Evolutionary conservation across 306 rosid genomes (phyloP).

Genomic region (Gynostemma pentaphyllum): DNA sequence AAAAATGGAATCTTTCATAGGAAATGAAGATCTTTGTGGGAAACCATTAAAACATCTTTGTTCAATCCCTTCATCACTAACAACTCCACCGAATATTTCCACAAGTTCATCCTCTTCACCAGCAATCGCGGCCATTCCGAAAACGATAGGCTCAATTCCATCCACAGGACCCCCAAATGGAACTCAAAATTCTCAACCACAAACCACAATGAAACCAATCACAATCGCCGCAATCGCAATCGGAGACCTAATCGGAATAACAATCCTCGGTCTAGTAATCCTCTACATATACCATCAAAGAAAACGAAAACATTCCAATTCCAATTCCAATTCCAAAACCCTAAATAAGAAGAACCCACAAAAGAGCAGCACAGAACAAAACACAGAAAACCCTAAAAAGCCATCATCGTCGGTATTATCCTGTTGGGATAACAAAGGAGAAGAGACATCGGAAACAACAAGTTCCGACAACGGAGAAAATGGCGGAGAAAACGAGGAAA

Average conservation of each 20-base stretch:
- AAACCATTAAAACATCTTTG: constrained; percentile 68
- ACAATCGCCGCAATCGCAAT: constrained; percentile 61
- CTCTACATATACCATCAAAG: constrained; percentile 52
- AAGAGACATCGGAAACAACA: constrained; percentile 58
- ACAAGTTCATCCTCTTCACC: constrained; percentile 38
- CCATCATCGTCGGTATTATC: constrained; percentile 23
- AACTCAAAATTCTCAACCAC: constrained; percentile 20
- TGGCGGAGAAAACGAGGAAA: background rate
- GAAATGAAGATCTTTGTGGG: constrained; percentile 76
- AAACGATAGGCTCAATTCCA: constrained; percentile 38
- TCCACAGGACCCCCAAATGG: constrained; percentile 16
- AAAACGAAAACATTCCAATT: constrained; percentile 21
- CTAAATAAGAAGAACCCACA: constrained; percentile 15
- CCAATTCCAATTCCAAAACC: constrained; percentile 10
- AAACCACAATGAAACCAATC: constrained; percentile 47
- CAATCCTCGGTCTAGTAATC: constrained; percentile 29
- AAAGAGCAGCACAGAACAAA: constrained; percentile 11
- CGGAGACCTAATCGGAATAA: constrained; percentile 65
- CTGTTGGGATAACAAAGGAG: constrained; percentile 51
- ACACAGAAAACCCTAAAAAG: constrained; percentile 10
- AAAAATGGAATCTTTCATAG: constrained; percentile 38
- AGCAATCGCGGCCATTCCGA: constrained; percentile 90
- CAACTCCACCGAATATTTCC: constrained; percentile 41
- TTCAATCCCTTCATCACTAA: constrained; percentile 54
- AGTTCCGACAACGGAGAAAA: constrained; percentile 66